These are phyloP conservation scores for Chlamydomonas asymmetrica DNA, from an alignment of 139 green algal species.

Conservation along the genomic window DNA sequence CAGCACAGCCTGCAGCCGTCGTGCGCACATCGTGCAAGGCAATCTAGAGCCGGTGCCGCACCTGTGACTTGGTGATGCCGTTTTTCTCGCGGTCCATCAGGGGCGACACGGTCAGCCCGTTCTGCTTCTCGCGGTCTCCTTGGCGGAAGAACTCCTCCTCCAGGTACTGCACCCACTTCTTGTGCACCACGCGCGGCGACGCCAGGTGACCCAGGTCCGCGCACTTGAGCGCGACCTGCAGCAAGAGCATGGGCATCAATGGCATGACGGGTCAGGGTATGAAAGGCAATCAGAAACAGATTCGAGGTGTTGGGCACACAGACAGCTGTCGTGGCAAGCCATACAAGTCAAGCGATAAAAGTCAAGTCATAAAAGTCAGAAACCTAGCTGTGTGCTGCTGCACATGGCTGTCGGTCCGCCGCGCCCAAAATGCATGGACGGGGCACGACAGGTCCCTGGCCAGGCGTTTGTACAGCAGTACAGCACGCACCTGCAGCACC, in stretches of 20 bases:
- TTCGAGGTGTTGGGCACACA: too few relatives aligned
- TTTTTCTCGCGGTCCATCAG: conserved; percentile 64
- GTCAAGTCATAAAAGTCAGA: background rate
- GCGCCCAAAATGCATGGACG: too few relatives aligned
- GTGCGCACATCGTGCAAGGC: too few relatives aligned
- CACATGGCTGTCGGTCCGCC: too few relatives aligned
- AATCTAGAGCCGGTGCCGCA: too few relatives aligned
- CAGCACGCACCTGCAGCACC: conserved; percentile 44
- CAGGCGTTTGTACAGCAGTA: too few relatives aligned
- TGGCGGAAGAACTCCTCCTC: conserved; percentile 71
- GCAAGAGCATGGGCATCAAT: conserved; percentile 4
- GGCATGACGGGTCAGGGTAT: too few relatives aligned
- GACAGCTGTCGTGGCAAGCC: background rate
- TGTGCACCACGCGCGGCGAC: conserved; percentile 48
- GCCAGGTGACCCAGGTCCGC: conserved; percentile 64
- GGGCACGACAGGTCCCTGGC: too few relatives aligned
- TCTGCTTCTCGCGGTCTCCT: conserved; percentile 56
- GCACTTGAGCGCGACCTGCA: conserved; percentile 63
- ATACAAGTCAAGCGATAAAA: background rate
- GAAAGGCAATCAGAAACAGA: too few relatives aligned
- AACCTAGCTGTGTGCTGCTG: too few relatives aligned
- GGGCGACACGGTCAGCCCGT: conserved; percentile 46
- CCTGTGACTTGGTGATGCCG: conserved; percentile 62
- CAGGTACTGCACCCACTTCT: conserved; percentile 60
- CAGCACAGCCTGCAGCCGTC: too few relatives aligned